These are phyloP conservation scores for Nakazawaea ishiwadae DNA, from an alignment of 805 yeast genomes.

Conservation along the genomic window DNA sequence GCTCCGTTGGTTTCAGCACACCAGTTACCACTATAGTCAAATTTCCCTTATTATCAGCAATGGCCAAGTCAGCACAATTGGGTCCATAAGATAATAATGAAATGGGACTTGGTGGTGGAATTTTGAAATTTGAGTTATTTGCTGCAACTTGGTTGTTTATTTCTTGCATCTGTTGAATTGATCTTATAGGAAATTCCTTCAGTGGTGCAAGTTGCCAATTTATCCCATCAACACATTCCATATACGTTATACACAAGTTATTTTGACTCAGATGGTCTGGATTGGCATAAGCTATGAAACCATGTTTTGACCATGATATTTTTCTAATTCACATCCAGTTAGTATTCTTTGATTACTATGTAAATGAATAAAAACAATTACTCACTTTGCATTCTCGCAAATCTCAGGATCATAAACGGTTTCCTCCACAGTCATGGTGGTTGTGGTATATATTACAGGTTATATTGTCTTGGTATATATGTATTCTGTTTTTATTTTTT, in stretches of 20 bases:
- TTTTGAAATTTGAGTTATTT: slow-evolving; percentile 26
- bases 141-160: slow-evolving; percentile 13
- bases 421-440: slow-evolving; percentile 6
- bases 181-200: slow-evolving; percentile 26
- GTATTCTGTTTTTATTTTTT: background rate
- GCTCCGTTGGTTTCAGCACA: slow-evolving; percentile 30
- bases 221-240: slow-evolving; percentile 71
- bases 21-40: slow-evolving; percentile 53
- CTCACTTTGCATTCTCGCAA: slow-evolving; percentile 2
- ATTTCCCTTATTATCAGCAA: slow-evolving; percentile 69
- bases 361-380: background rate
- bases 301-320: slow-evolving; percentile 80
- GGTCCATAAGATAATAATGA: slow-evolving; percentile 66
- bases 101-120: slow-evolving; percentile 22
- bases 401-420: slow-evolving; percentile 6
- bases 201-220: slow-evolving; percentile 74
- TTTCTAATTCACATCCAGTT: slow-evolving; percentile 5
- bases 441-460: too few relatives aligned
- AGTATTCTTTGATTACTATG: background rate
- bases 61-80: slow-evolving; percentile 76
- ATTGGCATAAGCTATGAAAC: slow-evolving; percentile 69
- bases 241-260: slow-evolving; percentile 54
- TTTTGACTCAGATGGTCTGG: slow-evolving; percentile 28
- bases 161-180: slow-evolving; percentile 20
- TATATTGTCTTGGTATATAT: too few relatives aligned